phyloP scores from a whole-genome alignment of 345 rosid species.

The Bruguiera gymnorhiza region DNA sequence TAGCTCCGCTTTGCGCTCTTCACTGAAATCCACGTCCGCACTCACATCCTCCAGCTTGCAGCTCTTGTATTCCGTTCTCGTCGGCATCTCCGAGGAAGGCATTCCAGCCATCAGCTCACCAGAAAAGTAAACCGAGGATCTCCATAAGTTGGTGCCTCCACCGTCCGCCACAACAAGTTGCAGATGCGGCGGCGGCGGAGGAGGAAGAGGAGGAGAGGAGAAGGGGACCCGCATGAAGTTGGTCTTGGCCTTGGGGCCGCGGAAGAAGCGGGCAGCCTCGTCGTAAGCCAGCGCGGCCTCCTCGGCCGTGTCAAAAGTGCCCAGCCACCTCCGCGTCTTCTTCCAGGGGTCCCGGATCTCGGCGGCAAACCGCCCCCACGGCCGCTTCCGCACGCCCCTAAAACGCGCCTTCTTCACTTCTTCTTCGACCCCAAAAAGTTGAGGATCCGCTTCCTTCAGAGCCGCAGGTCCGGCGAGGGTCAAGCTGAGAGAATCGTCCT shows the following conservation, averaged over 20 bases:
- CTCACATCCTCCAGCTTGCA: not conserved
- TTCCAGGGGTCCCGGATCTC: constrained; percentile 44
- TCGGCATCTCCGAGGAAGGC: not conserved
- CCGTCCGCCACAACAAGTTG: constrained; percentile 3
- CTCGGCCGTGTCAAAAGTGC: constrained; percentile 38
- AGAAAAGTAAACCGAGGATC: not conserved
- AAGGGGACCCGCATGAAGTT: constrained; percentile 19
- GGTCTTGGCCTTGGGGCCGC: constrained; percentile 38
- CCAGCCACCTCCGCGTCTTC: constrained; percentile 41
- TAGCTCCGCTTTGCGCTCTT: not conserved
- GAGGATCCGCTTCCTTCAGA: not conserved
- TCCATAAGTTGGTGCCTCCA: not conserved
- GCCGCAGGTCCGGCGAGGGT: constrained; percentile 4
- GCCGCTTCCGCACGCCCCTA: constrained; percentile 40
- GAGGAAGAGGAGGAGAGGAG: not conserved
- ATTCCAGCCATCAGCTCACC: not conserved
- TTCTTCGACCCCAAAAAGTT: too few relatives aligned
- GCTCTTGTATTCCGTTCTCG: not conserved
- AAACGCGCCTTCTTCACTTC: constrained; percentile 17
- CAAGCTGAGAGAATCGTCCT: constrained; percentile 1
- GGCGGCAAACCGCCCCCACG: constrained; percentile 43
- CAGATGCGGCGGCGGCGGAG: not conserved
- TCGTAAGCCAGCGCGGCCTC: constrained; percentile 42
- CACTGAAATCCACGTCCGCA: constrained; percentile 9
- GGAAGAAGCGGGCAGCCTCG: constrained; percentile 32